phyloP scores from a whole-genome alignment of 305 asterid genomes.

The Fraxinus sp. region DNA sequence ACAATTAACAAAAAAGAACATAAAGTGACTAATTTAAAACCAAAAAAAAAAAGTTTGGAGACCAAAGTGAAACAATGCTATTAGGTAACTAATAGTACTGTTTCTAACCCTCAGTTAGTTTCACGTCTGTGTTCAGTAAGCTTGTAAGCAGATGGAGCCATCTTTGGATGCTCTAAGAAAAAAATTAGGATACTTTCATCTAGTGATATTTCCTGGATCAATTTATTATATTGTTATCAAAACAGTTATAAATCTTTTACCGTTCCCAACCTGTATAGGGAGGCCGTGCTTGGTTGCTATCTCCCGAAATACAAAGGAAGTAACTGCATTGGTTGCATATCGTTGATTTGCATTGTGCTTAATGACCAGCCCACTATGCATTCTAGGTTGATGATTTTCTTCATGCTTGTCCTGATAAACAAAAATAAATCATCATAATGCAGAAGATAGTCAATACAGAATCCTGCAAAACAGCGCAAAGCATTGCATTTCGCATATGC shows the following conservation, averaged over 20 bases:
- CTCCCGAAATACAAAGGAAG: slow-evolving; percentile 77
- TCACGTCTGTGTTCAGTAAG: background rate
- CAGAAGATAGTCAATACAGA: background rate
- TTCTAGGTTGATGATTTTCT: slow-evolving; percentile 88
- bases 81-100: background rate
- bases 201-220: background rate
- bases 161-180: background rate
- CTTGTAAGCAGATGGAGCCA: background rate
- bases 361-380: slow-evolving; percentile 88
- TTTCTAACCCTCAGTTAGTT: background rate
- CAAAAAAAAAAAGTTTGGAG: background rate
- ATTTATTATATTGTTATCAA: background rate
- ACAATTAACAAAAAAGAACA: background rate
- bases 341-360: slow-evolving; percentile 81
- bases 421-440: slow-evolving; percentile 3
- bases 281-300: slow-evolving; percentile 73
- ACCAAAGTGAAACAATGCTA: background rate
- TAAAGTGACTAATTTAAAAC: background rate
- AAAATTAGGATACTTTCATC: background rate
- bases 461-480: background rate
- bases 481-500: background rate
- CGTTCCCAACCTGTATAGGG: slow-evolving; percentile 65
- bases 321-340: slow-evolving; percentile 80
- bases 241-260: background rate
- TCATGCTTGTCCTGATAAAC: slow-evolving; percentile 82